Percentiles rank a stretch among this genome's conserved stretches.
Evolutionary conservation across 1,284 basidiomycete species (phyloP).

Genomic region (Amylostereum chailletii): DNA sequence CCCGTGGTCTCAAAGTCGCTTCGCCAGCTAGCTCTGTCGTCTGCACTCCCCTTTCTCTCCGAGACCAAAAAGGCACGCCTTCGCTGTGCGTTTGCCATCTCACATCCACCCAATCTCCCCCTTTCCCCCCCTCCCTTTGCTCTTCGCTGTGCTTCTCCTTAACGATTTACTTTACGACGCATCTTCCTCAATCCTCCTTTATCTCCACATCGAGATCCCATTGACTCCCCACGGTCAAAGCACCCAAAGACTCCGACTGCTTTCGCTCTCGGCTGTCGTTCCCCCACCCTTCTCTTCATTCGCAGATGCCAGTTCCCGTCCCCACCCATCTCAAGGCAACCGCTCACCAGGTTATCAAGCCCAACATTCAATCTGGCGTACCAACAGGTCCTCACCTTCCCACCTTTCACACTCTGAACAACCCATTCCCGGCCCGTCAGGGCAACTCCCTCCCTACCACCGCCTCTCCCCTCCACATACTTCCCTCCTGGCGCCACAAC

Average conservation of each 20-base stretch:
- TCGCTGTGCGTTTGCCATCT: conserved; percentile 78
- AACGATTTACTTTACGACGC: conserved; percentile 42
- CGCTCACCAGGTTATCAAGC: conserved; percentile 59
- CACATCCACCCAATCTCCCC: conserved; percentile 25
- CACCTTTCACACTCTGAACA: conserved; percentile 41
- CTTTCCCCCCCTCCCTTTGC: conserved; percentile 20
- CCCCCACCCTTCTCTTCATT: conserved; percentile 23
- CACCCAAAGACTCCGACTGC: conserved; percentile 14
- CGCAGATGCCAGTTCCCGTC: conserved; percentile 80
- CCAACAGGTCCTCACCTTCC: conserved; percentile 29
- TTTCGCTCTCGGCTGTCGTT: conserved; percentile 30
- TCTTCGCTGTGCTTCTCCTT: conserved; percentile 21
- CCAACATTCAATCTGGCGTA: conserved; percentile 31
- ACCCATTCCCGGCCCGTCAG: conserved; percentile 48
- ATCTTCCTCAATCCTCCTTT: conserved; percentile 24
- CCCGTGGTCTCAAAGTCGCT: too few relatives aligned
- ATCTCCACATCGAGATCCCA: conserved; percentile 8
- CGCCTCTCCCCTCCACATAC: conserved; percentile 51
- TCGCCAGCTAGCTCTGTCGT: background rate
- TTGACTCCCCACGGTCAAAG: conserved; percentile 5
- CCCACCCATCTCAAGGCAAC: conserved; percentile 46
- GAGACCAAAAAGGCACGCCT: conserved; percentile 75
- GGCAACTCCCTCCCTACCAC: conserved; percentile 21
- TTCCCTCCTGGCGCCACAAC: conserved; percentile 60
- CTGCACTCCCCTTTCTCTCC: background rate